These are phyloP conservation scores for Licmophora abbreviata DNA, from an alignment of 108 stramenopile genomes.

Conservation along the genomic window DNA sequence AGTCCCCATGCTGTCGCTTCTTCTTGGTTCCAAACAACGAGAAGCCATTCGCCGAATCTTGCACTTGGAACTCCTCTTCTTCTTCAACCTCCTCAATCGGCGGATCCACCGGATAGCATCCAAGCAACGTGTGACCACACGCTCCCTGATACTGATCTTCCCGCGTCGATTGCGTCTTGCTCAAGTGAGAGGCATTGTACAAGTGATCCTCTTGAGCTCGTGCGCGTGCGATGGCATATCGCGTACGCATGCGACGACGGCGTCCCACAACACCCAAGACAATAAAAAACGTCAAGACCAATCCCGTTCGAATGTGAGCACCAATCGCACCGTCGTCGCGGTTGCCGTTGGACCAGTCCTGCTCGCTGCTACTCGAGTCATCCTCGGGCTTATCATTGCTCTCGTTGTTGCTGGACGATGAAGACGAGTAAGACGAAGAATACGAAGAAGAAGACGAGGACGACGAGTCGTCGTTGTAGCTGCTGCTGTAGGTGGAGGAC, in stretches of 20 bases:
- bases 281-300: conserved; percentile 55
- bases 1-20: conserved; percentile 51
- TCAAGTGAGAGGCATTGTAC: conserved; percentile 62
- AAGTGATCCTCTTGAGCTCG: conserved; percentile 80
- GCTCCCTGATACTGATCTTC: conserved; percentile 84
- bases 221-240: conserved; percentile 61
- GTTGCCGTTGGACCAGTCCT: conserved; percentile 7
- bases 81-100: conserved; percentile 51
- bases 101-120: conserved; percentile 80
- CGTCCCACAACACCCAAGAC: conserved; percentile 69
- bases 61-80: conserved; percentile 40
- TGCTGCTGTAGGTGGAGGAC: too few species aligned
- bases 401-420: conserved; percentile 1
- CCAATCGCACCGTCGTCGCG: conserved; percentile 18
- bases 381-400: background rate
- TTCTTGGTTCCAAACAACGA: conserved; percentile 24
- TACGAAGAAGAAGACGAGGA: too few species aligned
- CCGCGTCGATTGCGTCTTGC: conserved; percentile 23
- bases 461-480: too few species aligned
- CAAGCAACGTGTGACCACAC: conserved; percentile 76
- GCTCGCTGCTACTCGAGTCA: conserved; percentile 6
- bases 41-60: conserved; percentile 3
- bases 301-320: conserved; percentile 30
- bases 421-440: background rate
- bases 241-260: conserved; percentile 73